Evolutionary conservation across 2,329 filamentous ascomycete species (phyloP).

Genomic region (Neonectria neomacrospora): DNA sequence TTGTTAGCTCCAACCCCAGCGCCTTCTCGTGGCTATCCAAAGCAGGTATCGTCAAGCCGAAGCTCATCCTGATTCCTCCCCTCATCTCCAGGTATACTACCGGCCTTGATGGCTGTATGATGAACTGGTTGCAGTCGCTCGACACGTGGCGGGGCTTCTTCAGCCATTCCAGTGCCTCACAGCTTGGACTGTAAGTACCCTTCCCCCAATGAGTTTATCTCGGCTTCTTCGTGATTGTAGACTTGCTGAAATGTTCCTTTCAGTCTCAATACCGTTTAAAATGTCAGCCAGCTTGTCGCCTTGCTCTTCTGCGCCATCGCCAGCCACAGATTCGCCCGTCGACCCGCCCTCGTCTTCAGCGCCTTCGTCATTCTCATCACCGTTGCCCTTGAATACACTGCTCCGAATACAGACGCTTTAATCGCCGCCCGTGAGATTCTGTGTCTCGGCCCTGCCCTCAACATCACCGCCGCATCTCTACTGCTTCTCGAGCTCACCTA

Average conservation of each 20-base stretch:
- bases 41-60: conserved; percentile 16
- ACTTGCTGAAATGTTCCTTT: neutral
- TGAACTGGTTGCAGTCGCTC: conserved; percentile 25
- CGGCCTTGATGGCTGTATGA: conserved; percentile 32
- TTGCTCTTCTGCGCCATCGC: conserved; percentile 30
- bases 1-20: neutral
- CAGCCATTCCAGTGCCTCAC: conserved; percentile 1
- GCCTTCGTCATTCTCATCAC: conserved; percentile 27
- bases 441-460: conserved; percentile 31
- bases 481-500: conserved; percentile 31
- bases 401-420: conserved; percentile 21
- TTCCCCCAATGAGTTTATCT: neutral
- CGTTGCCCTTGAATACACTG: conserved; percentile 22
- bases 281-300: conserved; percentile 33
- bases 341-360: conserved; percentile 29
- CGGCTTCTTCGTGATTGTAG: rapidly evolving
- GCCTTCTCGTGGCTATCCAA: conserved; percentile 15
- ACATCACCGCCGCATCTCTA: conserved; percentile 30
- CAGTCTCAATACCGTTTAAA: conserved; percentile 36
- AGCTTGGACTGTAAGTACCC: conserved; percentile 16
- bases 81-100: conserved; percentile 26
- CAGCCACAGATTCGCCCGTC: conserved; percentile 30
- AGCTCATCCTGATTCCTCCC: conserved; percentile 13
- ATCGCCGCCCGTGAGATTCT: conserved; percentile 30
- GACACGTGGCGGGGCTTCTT: conserved; percentile 9